Conservation (phyloP, 805 yeast species). For the Metschnikowia vanudenii region DNA sequence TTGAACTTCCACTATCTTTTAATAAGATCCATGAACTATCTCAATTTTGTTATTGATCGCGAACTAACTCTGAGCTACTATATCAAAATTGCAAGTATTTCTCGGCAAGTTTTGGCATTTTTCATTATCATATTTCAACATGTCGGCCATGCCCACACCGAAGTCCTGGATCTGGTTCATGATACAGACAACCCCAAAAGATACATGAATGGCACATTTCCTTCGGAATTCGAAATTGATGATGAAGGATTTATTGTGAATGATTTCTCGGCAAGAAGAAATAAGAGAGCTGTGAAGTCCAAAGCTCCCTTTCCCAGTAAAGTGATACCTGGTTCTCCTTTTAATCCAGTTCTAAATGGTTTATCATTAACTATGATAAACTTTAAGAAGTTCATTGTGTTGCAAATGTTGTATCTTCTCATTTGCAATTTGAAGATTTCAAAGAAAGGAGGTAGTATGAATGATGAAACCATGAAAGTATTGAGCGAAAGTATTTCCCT, state of each 20-base stretch:
- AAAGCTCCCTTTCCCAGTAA: slow-evolving; percentile 9
- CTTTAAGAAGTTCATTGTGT: slow-evolving; percentile 40
- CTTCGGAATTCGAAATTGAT: slow-evolving; percentile 37
- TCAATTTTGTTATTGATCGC: slow-evolving; percentile 40
- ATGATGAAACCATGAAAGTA: slow-evolving; percentile 16
- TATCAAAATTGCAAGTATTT: slow-evolving; percentile 34
- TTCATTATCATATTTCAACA: slow-evolving; percentile 39
- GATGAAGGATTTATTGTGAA: slow-evolving; percentile 47
- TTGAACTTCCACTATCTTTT: slow-evolving; percentile 43
- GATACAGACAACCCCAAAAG: slow-evolving; percentile 3
- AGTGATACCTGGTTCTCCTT: slow-evolving; percentile 38
- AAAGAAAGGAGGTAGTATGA: slow-evolving; percentile 27
- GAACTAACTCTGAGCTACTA: slow-evolving; percentile 38
- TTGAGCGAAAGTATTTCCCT: slow-evolving; percentile 26
- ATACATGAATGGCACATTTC: slow-evolving; percentile 1
- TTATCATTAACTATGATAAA: slow-evolving; percentile 43
- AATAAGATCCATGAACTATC: slow-evolving; percentile 42
- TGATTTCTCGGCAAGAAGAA: slow-evolving; percentile 41
- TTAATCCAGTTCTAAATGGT: slow-evolving; percentile 42
- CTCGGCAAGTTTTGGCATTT: slow-evolving; percentile 38
- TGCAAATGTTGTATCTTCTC: slow-evolving; percentile 43
- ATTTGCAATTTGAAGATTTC: slow-evolving; percentile 39
- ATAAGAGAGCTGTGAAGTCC: slow-evolving; percentile 17
- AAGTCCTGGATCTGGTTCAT: background rate
- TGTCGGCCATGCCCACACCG: slow-evolving; percentile 22